Conservation (phyloP, 2,329 filamentous ascomycete species). For the Monosporascus sp. region DNA sequence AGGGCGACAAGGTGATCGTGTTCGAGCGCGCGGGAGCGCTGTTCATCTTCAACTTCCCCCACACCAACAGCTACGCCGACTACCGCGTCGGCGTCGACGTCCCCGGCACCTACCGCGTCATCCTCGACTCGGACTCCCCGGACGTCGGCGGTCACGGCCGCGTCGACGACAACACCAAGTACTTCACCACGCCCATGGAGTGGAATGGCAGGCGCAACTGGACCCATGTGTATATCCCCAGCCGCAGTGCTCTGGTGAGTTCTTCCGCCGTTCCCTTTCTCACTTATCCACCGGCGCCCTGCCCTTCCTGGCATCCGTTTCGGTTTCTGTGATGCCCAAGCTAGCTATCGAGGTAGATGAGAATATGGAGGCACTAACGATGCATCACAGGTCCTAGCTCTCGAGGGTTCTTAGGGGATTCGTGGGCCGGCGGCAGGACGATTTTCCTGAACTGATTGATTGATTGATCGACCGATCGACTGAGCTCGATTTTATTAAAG, state of each 20-base stretch:
- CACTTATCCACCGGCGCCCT: slow-evolving; percentile 9
- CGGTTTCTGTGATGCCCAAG: neutral
- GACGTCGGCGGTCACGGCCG: slow-evolving; percentile 76
- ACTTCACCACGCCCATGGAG: slow-evolving; percentile 84
- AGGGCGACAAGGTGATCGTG: slow-evolving; percentile 88
- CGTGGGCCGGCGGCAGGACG: neutral
- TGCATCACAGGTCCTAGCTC: slow-evolving; percentile 45
- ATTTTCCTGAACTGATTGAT: neutral
- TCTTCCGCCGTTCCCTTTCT: neutral
- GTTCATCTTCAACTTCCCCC: slow-evolving; percentile 96
- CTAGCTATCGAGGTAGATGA: neutral
- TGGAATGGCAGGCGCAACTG: slow-evolving; percentile 93
- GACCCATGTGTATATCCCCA: slow-evolving; percentile 85
- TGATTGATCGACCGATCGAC: no score
- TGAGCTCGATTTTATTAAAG: no score
- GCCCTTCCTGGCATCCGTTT: neutral
- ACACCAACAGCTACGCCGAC: slow-evolving; percentile 77
- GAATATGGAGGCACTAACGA: neutral
- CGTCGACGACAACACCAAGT: slow-evolving; percentile 73
- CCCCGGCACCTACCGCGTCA: slow-evolving; percentile 78
- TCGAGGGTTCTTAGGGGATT: slow-evolving; percentile 27
- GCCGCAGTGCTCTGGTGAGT: slow-evolving; percentile 74
- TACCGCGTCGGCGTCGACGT: slow-evolving; percentile 87
- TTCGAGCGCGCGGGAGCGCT: slow-evolving; percentile 89
- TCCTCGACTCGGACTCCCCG: slow-evolving; percentile 74